These are phyloP conservation scores for Rhizopogon vinicolor DNA, from an alignment of 768 basidiomycete species.

Conservation along the genomic window DNA sequence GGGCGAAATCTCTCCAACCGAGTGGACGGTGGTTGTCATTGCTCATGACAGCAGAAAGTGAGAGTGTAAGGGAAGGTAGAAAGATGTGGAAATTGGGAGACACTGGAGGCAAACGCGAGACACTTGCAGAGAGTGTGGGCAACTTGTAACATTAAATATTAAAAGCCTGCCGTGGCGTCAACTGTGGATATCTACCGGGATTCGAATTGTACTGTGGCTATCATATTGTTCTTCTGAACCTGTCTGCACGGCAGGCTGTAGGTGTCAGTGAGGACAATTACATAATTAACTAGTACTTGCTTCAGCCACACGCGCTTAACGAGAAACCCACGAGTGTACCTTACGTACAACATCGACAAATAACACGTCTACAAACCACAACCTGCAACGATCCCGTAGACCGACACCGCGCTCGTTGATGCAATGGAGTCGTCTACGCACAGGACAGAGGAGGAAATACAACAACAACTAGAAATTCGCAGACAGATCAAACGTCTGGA, in stretches of 20 bases:
- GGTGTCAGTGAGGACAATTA: too few species aligned
- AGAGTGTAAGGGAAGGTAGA: not conserved
- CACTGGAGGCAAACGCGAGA: not conserved
- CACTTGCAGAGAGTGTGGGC: too few species aligned
- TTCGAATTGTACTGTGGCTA: too few species aligned
- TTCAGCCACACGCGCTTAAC: not conserved
- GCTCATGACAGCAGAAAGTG: not conserved
- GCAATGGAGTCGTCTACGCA: slow-evolving; percentile 54
- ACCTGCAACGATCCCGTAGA: too few species aligned
- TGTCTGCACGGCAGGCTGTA: too few species aligned
- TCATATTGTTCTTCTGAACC: too few species aligned
- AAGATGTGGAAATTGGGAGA: slow-evolving; percentile 7
- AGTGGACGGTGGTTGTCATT: slow-evolving; percentile 9
- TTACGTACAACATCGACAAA: slow-evolving; percentile 10
- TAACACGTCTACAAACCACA: slow-evolving; percentile 14
- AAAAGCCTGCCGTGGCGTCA: not conserved
- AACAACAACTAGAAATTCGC: slow-evolving; percentile 44
- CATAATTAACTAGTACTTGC: too few species aligned
- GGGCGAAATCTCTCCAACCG: slow-evolving; percentile 20
- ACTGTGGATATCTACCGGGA: too few species aligned
- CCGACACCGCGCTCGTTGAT: too few species aligned
- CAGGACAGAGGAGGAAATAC: slow-evolving; percentile 32
- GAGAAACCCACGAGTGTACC: not conserved
- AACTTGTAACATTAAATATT: not conserved
- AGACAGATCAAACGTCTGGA: slow-evolving; percentile 54